phyloP scores from a whole-genome alignment of 2,329 filamentous ascomycete species.

The Colletotrichum plurivorum region DNA sequence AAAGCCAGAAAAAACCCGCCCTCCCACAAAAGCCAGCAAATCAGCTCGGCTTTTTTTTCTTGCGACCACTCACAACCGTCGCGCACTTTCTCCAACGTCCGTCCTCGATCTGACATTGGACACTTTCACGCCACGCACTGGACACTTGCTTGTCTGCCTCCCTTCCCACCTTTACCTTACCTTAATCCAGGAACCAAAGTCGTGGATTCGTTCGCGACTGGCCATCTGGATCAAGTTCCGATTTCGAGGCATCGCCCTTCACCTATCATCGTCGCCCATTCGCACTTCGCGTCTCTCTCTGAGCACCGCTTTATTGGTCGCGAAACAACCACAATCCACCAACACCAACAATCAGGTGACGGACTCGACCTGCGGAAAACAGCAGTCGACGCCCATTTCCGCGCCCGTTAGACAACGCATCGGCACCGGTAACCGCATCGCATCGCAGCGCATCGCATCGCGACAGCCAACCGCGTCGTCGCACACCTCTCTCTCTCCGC shows the following conservation, averaged over 20 bases:
- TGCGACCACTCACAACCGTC: conserved; percentile 44
- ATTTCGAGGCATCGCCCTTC: conserved; percentile 50
- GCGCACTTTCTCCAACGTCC: conserved; percentile 46
- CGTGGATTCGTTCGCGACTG: conserved; percentile 46
- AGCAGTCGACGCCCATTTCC: conserved; percentile 38
- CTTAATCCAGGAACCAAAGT: conserved; percentile 41
- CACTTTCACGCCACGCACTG: conserved; percentile 30
- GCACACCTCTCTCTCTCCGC: conserved; percentile 36
- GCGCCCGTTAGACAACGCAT: conserved; percentile 17
- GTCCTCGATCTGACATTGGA: conserved; percentile 36
- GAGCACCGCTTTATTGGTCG: conserved; percentile 62
- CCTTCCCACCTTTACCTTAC: conserved; percentile 14
- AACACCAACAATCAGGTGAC: conserved; percentile 66
- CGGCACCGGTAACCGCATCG: conserved; percentile 15
- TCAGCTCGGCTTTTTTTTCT: conserved; percentile 44
- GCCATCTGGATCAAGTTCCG: conserved; percentile 43
- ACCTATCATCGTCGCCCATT: conserved; percentile 64
- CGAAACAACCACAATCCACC: conserved; percentile 38
- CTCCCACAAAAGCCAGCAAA: conserved; percentile 42
- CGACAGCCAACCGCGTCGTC: conserved; percentile 43
- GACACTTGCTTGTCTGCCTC: conserved; percentile 20
- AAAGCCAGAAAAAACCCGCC: conserved; percentile 41
- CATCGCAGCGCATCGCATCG: conserved; percentile 31
- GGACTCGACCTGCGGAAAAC: conserved; percentile 58
- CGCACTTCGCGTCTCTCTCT: conserved; percentile 50